Base-by-base conservation (phyloP, 306 rosid species). In the Albizia julibrissin region DNA sequence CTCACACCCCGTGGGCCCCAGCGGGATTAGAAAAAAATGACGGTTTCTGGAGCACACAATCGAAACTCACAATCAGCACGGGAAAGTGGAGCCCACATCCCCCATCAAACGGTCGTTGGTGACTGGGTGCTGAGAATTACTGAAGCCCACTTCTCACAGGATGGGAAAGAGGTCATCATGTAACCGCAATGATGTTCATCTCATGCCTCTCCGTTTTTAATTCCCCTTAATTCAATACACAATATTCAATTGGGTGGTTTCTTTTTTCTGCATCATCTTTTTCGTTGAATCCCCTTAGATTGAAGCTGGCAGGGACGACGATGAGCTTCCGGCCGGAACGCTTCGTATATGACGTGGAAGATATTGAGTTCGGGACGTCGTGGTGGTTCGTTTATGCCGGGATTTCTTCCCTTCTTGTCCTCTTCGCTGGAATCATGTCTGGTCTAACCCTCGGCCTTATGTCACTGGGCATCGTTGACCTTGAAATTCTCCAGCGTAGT, bases 371-470 rank as follows among this genome's bases (percentile, higher is more conserved):
- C 39, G 97, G 88, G 13, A 89, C 93, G 0, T 68, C 80, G 0
- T 91, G 83, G 87, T 94, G 97, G 97, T 94, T 90, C 72, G 27
- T 90, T 47, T 94, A 90, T 79, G 91, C 87, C 6, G 97, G 97
- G 78, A 76, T 72, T 59, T 84, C 90, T 1, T 79, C 80, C 44
- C 10, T 79, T 0, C 96, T 94, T 6, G 96, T 94, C 40, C 72
- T 90, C 54, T 92, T 94, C 81, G 98, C 98, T 9, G 98, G 98
- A 4, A 94, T 94, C 37, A 94, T 94, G 98, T 94, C 98, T 14
- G 97, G 98, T 33, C 94, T 94, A 39, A 94, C 98, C 11, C 88
- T 94, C 12, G 98, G 98, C 0, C 61, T 94, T 39, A 94, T 92
- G 98, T 90, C 98, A 24, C 85, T 92, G 61, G 85, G 89, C 34